phyloP scores from a whole-genome alignment of 768 basidiomycete genomes.

The Leccinum imitatum region DNA sequence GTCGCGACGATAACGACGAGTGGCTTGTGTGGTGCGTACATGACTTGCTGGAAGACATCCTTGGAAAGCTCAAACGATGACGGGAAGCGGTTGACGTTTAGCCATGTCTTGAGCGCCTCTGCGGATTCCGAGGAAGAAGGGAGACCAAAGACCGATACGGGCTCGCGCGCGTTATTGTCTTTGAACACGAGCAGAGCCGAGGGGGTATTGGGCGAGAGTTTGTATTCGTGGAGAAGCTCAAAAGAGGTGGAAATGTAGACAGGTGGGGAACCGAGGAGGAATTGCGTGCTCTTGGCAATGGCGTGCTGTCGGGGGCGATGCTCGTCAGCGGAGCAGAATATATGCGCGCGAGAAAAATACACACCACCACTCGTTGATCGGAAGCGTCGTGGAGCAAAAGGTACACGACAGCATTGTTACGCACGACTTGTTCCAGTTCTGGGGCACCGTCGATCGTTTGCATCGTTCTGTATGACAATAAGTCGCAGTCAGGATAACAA shows the following conservation, averaged over 20 bases:
- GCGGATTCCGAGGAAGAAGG: not conserved
- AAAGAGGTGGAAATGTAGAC: constrained; percentile 42
- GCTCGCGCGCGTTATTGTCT: constrained; percentile 48
- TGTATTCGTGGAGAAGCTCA: constrained; percentile 35
- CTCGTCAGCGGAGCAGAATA: not conserved
- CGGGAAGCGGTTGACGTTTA: constrained; percentile 70
- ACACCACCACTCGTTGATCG: constrained; percentile 35
- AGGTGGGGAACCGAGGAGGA: constrained; percentile 48
- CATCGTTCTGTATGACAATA: constrained; percentile 16
- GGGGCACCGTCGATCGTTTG: constrained; percentile 12
- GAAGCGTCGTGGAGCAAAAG: constrained; percentile 49
- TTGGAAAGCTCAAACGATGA: constrained; percentile 70
- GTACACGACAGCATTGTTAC: constrained; percentile 31
- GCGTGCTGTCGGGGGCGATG: constrained; percentile 37
- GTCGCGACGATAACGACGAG: constrained; percentile 76
- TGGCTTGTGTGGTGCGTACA: constrained; percentile 75
- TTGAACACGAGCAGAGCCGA: constrained; percentile 72
- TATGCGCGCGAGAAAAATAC: constrained; percentile 4
- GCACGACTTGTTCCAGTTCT: constrained; percentile 11
- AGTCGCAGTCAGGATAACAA: not conserved
- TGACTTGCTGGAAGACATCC: constrained; percentile 79
- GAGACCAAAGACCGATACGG: constrained; percentile 44
- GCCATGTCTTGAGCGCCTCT: constrained; percentile 47
- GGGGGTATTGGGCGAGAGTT: constrained; percentile 38
- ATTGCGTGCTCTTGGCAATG: constrained; percentile 55